Base-by-base conservation (phyloP, 345 rosid genomes). In the Eucalyptus erythrocorys region DNA sequence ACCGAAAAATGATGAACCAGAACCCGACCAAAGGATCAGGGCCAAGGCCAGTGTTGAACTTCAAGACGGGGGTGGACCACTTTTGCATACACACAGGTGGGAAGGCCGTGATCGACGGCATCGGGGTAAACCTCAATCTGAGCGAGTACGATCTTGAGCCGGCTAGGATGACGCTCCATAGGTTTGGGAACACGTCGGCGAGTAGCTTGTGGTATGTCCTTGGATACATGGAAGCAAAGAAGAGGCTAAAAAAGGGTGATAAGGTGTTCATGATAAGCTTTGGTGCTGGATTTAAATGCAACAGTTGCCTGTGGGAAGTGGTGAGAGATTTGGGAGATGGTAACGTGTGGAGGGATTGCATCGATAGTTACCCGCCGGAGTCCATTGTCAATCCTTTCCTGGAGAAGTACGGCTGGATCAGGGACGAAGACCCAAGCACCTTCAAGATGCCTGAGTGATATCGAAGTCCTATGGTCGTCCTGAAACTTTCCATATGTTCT, bases 161-260 rank as follows among this genome's bases (percentile, higher is more conserved):
- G 7, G 95, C 99, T 14, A 92, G 98, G 91, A 97, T 98, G 99
- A 96, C 99, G 1, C 92, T 98, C 14, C 99, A 98, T 76, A 89
- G 99, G 86, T 98, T 95, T 88, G 99, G 99, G 26, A 98, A 98
- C 94, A 98, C 99, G 8, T 98, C 99, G 0, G 98, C 99, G 1
- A 85, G 97, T 80, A 97, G 99, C 87, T 92, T 98, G 26, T 98
- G 99, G 99, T 98, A 98, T 87, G 99, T 98, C 27, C 90, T 98
- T 76, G 96, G 91, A 4, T 98, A 98, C 91, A 95, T 98, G 99
- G 98, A 95, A 55, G 99, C 98, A 2, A 98, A 98, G 90, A 93
- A 89, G 93, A 92, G 99, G 89, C 71, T 98, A 32, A 97, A 94
- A 90, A 95, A 91, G 87, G 97, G 99, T 37, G 98, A 97, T 37